Conservation (phyloP, 371 early-diverging fungal species). For the Syncephalastrum monosporum region DNA sequence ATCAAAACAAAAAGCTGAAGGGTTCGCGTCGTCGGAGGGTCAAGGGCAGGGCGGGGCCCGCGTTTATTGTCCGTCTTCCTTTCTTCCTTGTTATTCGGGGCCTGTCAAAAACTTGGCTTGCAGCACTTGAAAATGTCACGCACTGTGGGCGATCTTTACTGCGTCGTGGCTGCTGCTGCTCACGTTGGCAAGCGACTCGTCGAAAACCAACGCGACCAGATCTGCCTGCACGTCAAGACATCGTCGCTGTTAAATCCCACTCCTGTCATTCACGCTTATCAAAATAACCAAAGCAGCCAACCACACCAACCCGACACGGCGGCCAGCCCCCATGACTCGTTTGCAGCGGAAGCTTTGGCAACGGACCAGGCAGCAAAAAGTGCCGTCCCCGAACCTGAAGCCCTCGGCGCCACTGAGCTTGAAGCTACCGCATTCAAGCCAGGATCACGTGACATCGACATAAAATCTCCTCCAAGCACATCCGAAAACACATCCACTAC, state of each 20-base stretch:
- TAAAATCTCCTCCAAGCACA: background rate
- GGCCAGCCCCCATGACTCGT: background rate
- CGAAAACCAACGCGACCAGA: slow-evolving; percentile 29
- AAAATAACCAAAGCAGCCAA: background rate
- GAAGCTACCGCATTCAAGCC: background rate
- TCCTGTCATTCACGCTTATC: slow-evolving; percentile 10
- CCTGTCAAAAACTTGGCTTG: background rate
- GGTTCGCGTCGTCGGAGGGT: too few species aligned
- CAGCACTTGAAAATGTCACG: slow-evolving; percentile 20
- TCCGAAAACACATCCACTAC: background rate
- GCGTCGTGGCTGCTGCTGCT: slow-evolving; percentile 31
- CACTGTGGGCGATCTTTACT: slow-evolving; percentile 33
- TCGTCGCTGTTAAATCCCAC: slow-evolving; percentile 44
- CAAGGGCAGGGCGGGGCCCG: too few species aligned
- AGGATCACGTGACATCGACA: background rate
- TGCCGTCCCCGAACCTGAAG: background rate
- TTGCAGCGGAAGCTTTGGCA: background rate
- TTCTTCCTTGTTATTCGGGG: background rate
- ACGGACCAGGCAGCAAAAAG: background rate
- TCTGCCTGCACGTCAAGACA: slow-evolving; percentile 41
- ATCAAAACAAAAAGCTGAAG: too few species aligned
- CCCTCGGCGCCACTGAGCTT: background rate
- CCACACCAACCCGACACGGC: background rate
- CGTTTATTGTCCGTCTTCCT: too few species aligned
- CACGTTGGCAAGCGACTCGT: slow-evolving; percentile 27